Conservation (phyloP, 2,329 filamentous ascomycete genomes). For the Blastomyces percursus region DNA sequence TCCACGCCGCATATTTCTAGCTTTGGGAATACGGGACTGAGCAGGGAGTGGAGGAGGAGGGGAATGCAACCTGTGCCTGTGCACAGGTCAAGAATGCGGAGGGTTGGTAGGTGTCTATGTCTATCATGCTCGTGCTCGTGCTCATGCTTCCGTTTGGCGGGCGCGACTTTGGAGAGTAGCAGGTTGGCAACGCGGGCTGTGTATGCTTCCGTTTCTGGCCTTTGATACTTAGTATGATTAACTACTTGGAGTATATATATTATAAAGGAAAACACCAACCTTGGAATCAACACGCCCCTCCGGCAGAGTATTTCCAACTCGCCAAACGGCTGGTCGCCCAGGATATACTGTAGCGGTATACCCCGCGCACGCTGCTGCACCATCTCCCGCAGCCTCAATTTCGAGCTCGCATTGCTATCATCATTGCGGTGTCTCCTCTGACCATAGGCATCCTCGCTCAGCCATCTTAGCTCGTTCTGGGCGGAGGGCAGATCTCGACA, state of each 20-base stretch:
- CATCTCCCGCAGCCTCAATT: slow-evolving; percentile 25
- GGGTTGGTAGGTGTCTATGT: slow-evolving; percentile 14
- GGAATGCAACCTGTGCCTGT: slow-evolving; percentile 87
- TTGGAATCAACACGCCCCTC: slow-evolving; percentile 73
- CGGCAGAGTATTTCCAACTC: slow-evolving; percentile 65
- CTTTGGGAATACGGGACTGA: slow-evolving; percentile 32
- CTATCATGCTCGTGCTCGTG: neutral
- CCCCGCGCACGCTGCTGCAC: slow-evolving; percentile 44
- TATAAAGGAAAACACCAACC: slow-evolving; percentile 27
- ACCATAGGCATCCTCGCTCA: slow-evolving; percentile 28
- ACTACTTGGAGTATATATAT: neutral
- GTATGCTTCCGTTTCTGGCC: slow-evolving; percentile 61
- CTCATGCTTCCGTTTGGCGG: neutral
- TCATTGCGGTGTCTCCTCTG: neutral
- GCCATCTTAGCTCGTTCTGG: slow-evolving; percentile 39
- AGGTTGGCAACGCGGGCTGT: slow-evolving; percentile 45
- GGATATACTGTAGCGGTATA: slow-evolving; percentile 75
- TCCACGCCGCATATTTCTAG: slow-evolving; percentile 60
- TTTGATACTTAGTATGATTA: slow-evolving; percentile 15
- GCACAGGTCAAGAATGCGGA: slow-evolving; percentile 73
- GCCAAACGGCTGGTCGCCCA: slow-evolving; percentile 83
- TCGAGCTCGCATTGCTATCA: slow-evolving; percentile 17
- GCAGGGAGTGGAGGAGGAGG: slow-evolving; percentile 57
- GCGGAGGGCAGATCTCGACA: slow-evolving; percentile 36
- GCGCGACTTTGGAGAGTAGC: slow-evolving; percentile 22